phyloP scores from a whole-genome alignment of 768 basidiomycete species.

The Lepiota venenata region DNA sequence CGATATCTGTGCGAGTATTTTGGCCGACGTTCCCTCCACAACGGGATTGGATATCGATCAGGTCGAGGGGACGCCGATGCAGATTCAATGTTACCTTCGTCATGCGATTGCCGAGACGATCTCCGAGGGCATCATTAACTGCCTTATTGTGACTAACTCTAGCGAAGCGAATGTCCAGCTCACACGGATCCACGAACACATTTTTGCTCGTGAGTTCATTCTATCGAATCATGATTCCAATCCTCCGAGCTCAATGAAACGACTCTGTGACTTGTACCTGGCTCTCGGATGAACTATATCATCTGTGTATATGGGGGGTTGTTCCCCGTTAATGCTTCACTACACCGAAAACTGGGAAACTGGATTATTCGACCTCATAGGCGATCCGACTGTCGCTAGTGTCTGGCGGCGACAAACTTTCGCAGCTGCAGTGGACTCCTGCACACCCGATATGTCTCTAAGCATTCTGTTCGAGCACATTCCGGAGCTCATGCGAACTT shows the following conservation, averaged over 20 bases:
- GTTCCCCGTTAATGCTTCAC: not conserved
- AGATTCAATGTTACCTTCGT: constrained; percentile 75
- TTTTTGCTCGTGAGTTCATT: constrained; percentile 70
- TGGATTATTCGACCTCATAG: constrained; percentile 30
- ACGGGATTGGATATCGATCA: constrained; percentile 44
- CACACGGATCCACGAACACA: constrained; percentile 83
- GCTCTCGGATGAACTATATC: not conserved
- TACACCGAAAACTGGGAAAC: not conserved
- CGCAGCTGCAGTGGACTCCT: constrained; percentile 77
- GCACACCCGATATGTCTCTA: constrained; percentile 66
- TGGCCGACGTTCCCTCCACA: constrained; percentile 47
- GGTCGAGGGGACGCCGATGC: constrained; percentile 55
- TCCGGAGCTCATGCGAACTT: constrained; percentile 54
- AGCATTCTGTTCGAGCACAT: constrained; percentile 71
- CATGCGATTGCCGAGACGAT: constrained; percentile 79
- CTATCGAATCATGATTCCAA: not conserved
- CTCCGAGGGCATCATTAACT: constrained; percentile 79
- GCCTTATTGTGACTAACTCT: constrained; percentile 83
- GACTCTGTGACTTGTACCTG: not conserved
- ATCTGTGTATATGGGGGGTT: not conserved
- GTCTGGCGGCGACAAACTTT: constrained; percentile 92
- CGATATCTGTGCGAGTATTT: constrained; percentile 52
- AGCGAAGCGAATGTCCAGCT: constrained; percentile 81
- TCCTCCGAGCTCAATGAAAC: not conserved
- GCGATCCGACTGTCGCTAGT: constrained; percentile 83